These are phyloP conservation scores for Hypsizygus marmoreus DNA, from an alignment of 768 basidiomycete genomes.

Conservation along the genomic window DNA sequence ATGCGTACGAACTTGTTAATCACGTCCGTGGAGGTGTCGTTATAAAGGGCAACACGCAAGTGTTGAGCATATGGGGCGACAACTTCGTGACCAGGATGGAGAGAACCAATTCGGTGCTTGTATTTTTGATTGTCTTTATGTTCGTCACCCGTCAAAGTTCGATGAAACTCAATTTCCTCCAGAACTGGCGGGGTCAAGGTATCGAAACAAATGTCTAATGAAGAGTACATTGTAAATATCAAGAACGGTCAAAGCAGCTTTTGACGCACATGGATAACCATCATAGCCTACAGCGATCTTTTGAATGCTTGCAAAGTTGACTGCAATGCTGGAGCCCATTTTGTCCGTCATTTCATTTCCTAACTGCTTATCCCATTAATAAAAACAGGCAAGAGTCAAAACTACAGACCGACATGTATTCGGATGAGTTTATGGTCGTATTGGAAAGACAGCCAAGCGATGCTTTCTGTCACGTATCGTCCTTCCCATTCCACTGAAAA, in stretches of 20 bases:
- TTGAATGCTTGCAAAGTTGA: constrained; percentile 59
- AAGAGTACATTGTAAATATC: constrained; percentile 7
- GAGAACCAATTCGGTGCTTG: constrained; percentile 56
- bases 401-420: constrained; percentile 47
- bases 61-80: constrained; percentile 76
- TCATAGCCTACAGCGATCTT: constrained; percentile 65
- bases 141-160: constrained; percentile 44
- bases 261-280: constrained; percentile 60
- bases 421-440: constrained; percentile 71
- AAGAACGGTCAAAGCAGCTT: constrained; percentile 2
- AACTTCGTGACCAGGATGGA: constrained; percentile 57
- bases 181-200: constrained; percentile 64
- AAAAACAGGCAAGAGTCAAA: background rate
- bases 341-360: constrained; percentile 57
- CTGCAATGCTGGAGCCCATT: constrained; percentile 50
- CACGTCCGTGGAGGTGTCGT: constrained; percentile 46
- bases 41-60: constrained; percentile 60
- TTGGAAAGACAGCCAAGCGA: constrained; percentile 60
- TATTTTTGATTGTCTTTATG: constrained; percentile 43
- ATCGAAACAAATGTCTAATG: constrained; percentile 68
- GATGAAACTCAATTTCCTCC: constrained; percentile 61
- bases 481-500: constrained; percentile 77
- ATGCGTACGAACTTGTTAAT: constrained; percentile 53
- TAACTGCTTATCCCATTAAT: constrained; percentile 42
- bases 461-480: constrained; percentile 44